These are phyloP conservation scores for Arctostaphylos glauca DNA, from an alignment of 148 eudicot species.

Conservation along the genomic window DNA sequence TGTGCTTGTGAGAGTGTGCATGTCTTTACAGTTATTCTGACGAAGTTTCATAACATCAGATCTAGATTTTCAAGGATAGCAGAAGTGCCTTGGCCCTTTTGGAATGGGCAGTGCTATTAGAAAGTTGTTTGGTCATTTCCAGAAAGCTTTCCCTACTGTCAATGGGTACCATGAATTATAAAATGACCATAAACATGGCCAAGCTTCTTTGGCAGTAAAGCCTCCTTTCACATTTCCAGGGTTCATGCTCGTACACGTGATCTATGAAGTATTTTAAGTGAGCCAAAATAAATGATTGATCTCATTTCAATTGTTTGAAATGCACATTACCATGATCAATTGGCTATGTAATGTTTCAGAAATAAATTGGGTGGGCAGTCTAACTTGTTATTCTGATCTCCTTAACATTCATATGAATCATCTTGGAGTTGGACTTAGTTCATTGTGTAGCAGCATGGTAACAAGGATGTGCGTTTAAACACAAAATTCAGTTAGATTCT, in stretches of 20 bases:
- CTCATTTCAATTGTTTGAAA: neutral
- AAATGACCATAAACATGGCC: neutral
- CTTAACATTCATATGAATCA: neutral
- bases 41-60: neutral
- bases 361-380: neutral
- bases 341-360: neutral
- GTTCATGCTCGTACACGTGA: neutral
- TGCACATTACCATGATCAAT: neutral
- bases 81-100: neutral
- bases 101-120: neutral
- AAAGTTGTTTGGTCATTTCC: neutral
- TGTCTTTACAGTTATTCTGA: neutral
- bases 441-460: neutral
- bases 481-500: neutral
- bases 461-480: neutral
- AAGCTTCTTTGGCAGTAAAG: neutral
- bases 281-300: neutral
- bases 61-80: neutral
- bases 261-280: too few species aligned
- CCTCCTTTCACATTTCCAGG: neutral
- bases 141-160: neutral
- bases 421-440: neutral
- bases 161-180: neutral
- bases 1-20: neutral
- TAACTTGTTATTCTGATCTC: neutral